Evolutionary conservation across 176 grass and related monocot species (phyloP), one percentile per base, ranked within the genome.

Genomic region (Bothriochloa decipiens): DNA sequence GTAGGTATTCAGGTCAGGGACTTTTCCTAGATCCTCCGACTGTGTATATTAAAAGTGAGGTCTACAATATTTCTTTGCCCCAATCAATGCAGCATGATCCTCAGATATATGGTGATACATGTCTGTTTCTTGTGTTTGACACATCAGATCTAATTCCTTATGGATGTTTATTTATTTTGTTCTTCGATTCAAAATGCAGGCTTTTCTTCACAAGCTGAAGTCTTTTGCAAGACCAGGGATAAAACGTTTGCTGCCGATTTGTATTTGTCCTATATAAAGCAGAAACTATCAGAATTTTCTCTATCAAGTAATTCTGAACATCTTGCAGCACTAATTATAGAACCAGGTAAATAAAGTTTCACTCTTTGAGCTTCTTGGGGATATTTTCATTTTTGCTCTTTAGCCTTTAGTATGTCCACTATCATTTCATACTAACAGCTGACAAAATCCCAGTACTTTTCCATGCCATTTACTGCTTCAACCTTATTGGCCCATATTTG

Each of bases 1-100:
- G 61, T 66, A 98, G 92, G 93, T 98, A 98, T 83, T 95, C 89
- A 6, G 96, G 96, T 23, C 83, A 89, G 66, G 96, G 96, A 17
- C 89, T 95, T 85, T 98, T 98, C 88, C 46, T 98, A 39, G 87
- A 98, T 68, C 89, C 96, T 78, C 96, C 96, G 75, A 92, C 87
- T 76, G 74, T 91, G 65, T 95, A 84, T 79, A 79, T 89, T 74
- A 81, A 36, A 74, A 95, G 88, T 23, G 81, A 36, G n/a, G 88
- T 49, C 25, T 93, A 87, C 85, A 82, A 81, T 83, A 69, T 98
- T 90, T 93, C 87, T 82, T 61, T 98, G 42, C 96, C 92, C 22
- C 76, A 87, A 41, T 88, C 45, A 11, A 78, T 93, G 65, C 11
- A 67, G 12, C 84, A 86, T 46, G 40, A 86, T 82, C 76, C 83